These are phyloP conservation scores for Eimeria acervulina DNA, from an alignment of 169 alveolate species.

Conservation along the genomic window DNA sequence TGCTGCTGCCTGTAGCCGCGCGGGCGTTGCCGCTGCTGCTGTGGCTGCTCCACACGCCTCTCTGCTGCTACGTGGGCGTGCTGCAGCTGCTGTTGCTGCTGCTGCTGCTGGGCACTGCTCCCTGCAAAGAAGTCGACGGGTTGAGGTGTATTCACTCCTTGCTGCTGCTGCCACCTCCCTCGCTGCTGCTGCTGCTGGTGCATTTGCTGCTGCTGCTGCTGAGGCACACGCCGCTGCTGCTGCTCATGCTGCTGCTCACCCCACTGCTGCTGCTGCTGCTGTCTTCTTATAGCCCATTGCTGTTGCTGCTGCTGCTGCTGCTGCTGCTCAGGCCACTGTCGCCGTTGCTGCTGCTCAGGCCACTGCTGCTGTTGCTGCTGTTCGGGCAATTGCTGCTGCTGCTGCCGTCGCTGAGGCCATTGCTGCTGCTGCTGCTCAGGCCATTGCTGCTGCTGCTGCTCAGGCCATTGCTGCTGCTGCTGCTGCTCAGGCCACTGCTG, in stretches of 20 bases:
- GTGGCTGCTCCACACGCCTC: too few relatives aligned
- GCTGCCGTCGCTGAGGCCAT: too few relatives aligned
- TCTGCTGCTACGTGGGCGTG: not conserved
- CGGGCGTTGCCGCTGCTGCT: too few relatives aligned
- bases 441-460: too few relatives aligned
- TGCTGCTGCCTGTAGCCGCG: not conserved
- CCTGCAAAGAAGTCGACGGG: not conserved
- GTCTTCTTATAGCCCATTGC: too few relatives aligned
- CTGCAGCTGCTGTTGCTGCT: not conserved
- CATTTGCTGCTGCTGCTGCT: not conserved
- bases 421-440: too few relatives aligned
- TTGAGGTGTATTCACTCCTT: not conserved
- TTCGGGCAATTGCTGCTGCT: too few relatives aligned
- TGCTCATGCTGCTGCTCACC: too few relatives aligned
- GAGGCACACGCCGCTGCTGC: not conserved
- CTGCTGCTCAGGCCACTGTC: not conserved
- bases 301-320: too few relatives aligned
- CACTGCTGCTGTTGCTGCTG: too few relatives aligned
- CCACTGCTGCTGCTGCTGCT: slow-evolving; percentile 1
- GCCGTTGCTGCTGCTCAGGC: not conserved
- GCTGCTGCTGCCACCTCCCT: not conserved
- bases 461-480: too few relatives aligned
- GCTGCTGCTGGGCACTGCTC: not conserved
- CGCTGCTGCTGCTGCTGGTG: not conserved
- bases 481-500: too few relatives aligned